Evolutionary conservation across 495 filamentous ascomycete species (phyloP), one percentile per base, ranked within the genome.

Genomic region (Lineolata rhizophorae): DNA sequence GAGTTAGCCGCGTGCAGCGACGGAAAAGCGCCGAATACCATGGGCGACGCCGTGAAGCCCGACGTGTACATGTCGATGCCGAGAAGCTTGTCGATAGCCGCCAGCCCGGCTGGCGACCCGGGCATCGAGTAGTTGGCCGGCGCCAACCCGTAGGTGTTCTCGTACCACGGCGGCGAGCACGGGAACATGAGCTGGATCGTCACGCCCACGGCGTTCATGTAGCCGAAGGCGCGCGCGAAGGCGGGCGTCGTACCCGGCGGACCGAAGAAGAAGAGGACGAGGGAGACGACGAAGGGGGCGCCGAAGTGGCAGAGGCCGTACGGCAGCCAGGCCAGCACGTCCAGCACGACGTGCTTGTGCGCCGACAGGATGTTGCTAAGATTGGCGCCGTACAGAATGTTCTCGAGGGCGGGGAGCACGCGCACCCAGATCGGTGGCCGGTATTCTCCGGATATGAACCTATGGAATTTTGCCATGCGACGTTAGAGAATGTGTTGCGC

Each of bases 11-110:
- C 72, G 49, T 94, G 84, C 38, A 94, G 56, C 14, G 77, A 85
- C 13, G 84, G 84, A 60, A 94, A 93, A 21, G 84, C 84, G 25
- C 85, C 84, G 46, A 94, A 94, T 5, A 91, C 84, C 39, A 94
- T 56, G 1, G 84, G 84, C 0, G 82, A 84, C 25, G 78, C 80
- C 16, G 64, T 77, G 58, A 94, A 94, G 31, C 60, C 71, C 0
- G 82, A 80, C 12, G 81, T 92, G 61, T 93, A 94, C 48, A 94
- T 63, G 40, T 91, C 77, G 44, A 90, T 65, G 20, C 85, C 83
- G 29, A 94, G 67, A 4, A 92, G 60, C 54, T 75, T 61, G 56
- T 93, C 85, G 35, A 92, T 75, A n/a, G 80, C 67, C 41, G 73
- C 76, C 45, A 93, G 60, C 26, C 85, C 84, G 16, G 84, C 84